Evolutionary conservation across 371 early-diverging fungal genomes (phyloP).

Genomic region (Conidiobolus incongruus): DNA sequence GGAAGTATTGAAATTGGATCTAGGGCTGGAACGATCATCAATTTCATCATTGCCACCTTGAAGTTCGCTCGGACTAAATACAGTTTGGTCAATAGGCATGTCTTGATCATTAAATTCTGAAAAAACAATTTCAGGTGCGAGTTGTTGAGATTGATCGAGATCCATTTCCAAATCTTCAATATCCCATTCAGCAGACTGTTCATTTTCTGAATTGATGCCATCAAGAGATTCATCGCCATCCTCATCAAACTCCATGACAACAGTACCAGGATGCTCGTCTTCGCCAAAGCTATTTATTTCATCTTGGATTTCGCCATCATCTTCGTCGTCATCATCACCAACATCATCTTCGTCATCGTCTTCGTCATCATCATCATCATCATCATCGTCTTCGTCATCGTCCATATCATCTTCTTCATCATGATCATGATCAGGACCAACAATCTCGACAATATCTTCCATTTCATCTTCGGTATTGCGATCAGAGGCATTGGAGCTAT

Average conservation of each 20-base stretch:
- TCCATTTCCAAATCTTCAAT: constrained; percentile 10
- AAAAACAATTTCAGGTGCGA: too few species aligned
- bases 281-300: constrained; percentile 13
- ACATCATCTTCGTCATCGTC: constrained; percentile 24
- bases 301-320: constrained; percentile 12
- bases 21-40: neutral
- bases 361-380: constrained; percentile 16
- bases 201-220: neutral
- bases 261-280: constrained; percentile 8
- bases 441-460: constrained; percentile 10
- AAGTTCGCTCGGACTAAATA: too few species aligned
- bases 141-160: constrained; percentile 7
- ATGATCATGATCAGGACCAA: constrained; percentile 3
- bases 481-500: constrained; percentile 16
- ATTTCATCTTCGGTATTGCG: constrained; percentile 32
- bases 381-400: constrained; percentile 17
- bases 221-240: constrained; percentile 12
- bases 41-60: neutral
- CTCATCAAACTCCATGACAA: constrained; percentile 10
- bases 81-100: too few species aligned
- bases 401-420: constrained; percentile 22
- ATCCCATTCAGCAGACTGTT: constrained; percentile 11
- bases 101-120: too few species aligned
- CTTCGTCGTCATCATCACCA: constrained; percentile 29
- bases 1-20: too few species aligned